These are phyloP conservation scores for Eucalyptus coolabah DNA, from an alignment of 345 rosid genomes.

Conservation along the genomic window DNA sequence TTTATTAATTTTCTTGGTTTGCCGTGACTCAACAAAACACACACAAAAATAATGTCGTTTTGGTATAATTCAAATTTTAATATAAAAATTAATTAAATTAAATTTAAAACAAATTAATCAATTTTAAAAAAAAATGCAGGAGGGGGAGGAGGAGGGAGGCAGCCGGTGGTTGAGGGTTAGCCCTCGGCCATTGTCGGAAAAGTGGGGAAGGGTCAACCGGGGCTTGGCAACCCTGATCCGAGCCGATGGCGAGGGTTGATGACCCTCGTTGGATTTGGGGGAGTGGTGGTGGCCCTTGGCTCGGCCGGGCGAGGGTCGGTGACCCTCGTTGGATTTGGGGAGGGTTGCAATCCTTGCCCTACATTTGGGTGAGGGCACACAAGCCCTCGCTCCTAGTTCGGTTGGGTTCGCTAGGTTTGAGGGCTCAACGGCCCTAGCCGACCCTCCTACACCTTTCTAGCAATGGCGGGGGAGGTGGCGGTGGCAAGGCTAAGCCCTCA, in stretches of 20 bases:
- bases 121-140: no score
- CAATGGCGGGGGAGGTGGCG: accelerated
- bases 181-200: accelerated
- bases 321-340: accelerated
- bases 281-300: accelerated
- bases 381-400: accelerated
- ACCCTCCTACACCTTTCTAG: no score
- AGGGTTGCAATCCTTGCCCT: accelerated
- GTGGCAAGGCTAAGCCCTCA: accelerated
- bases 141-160: no score
- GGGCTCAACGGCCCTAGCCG: accelerated
- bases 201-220: accelerated
- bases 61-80: no score
- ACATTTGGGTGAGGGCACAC: accelerated
- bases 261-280: accelerated
- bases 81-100: no score
- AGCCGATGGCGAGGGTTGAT: accelerated
- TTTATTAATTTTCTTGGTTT: no score
- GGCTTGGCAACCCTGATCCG: accelerated
- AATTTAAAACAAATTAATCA: no score
- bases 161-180: accelerated
- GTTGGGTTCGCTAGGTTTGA: accelerated
- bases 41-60: accelerated
- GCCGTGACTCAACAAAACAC: accelerated
- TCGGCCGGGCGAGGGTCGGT: accelerated